These are phyloP conservation scores for Dendrocalamus sinicus DNA, from an alignment of 176 grass and related monocot genomes.

Conservation along the genomic window DNA sequence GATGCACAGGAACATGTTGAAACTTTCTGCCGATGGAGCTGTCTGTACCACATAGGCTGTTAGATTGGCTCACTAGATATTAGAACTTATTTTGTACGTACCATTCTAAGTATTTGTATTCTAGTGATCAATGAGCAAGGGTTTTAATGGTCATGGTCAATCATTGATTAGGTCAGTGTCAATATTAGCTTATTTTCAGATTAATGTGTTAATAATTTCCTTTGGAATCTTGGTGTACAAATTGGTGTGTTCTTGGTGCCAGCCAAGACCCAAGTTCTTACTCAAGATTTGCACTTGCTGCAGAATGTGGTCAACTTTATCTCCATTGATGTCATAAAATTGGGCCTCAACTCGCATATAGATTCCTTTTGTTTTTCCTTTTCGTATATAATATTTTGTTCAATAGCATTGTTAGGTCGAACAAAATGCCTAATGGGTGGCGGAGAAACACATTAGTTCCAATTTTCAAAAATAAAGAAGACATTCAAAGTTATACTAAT, in stretches of 20 bases:
- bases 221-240: not conserved
- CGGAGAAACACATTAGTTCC: too few relatives aligned
- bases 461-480: too few relatives aligned
- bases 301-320: not conserved
- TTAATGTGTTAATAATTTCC: not conserved
- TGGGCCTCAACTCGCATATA: not conserved
- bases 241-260: not conserved
- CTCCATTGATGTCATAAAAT: not conserved
- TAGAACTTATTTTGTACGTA: not conserved
- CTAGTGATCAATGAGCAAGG: slow-evolving; percentile 4
- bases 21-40: not conserved
- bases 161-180: not conserved
- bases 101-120: not conserved
- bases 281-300: not conserved
- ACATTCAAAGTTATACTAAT: too few relatives aligned
- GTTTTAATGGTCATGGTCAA: not conserved
- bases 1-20: not conserved
- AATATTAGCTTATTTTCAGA: slow-evolving; percentile 5
- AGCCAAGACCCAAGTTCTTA: slow-evolving; percentile 3
- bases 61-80: not conserved
- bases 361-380: not conserved
- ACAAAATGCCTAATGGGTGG: too few relatives aligned
- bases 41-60: not conserved
- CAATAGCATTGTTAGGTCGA: too few relatives aligned
- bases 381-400: not conserved